A percentile compares a stretch with the other conserved stretches of the same genome.
These are phyloP conservation scores for Heimioporus sp. DNA, from an alignment of 768 basidiomycete genomes.

Conservation along the genomic window DNA sequence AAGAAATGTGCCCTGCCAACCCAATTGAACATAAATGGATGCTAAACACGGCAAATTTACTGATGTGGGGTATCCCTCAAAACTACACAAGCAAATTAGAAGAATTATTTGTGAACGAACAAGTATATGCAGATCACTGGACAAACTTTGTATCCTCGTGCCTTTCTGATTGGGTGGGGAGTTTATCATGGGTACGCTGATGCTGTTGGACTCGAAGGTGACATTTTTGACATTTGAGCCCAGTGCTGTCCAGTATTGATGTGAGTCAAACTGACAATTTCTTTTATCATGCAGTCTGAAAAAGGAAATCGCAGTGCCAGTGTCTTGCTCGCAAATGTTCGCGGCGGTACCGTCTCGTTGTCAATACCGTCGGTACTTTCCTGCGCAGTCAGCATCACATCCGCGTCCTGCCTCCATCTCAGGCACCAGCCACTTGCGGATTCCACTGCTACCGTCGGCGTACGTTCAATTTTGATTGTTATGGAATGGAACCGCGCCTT, in stretches of 20 bases:
- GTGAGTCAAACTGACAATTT: constrained; percentile 18
- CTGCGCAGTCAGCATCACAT: constrained; percentile 24
- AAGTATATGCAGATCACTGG: constrained; percentile 57
- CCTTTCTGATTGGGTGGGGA: constrained; percentile 49
- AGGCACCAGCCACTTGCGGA: constrained; percentile 22
- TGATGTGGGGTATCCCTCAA: constrained; percentile 49
- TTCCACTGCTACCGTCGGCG: constrained; percentile 40
- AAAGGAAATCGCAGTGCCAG: constrained; percentile 36
- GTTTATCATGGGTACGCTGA: constrained; percentile 38
- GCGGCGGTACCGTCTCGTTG: constrained; percentile 20
- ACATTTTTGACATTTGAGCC: constrained; percentile 5
- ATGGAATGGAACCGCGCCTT: neutral
- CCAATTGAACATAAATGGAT: constrained; percentile 35
- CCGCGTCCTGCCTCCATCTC: constrained; percentile 28
- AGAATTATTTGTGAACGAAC: constrained; percentile 50
- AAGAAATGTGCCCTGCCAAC: constrained; percentile 44
- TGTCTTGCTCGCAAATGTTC: constrained; percentile 34
- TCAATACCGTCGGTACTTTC: constrained; percentile 23
- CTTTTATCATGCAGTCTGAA: constrained; percentile 13
- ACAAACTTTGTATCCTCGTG: constrained; percentile 42
- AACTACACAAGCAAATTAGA: constrained; percentile 42
- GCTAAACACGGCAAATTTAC: constrained; percentile 32
- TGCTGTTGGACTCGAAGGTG: neutral
- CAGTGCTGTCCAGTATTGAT: constrained; percentile 26
- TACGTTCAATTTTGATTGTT: constrained; percentile 23